These are phyloP conservation scores for Dioscorea dumetorum DNA, from an alignment of 106 monocot genomes.

Conservation along the genomic window DNA sequence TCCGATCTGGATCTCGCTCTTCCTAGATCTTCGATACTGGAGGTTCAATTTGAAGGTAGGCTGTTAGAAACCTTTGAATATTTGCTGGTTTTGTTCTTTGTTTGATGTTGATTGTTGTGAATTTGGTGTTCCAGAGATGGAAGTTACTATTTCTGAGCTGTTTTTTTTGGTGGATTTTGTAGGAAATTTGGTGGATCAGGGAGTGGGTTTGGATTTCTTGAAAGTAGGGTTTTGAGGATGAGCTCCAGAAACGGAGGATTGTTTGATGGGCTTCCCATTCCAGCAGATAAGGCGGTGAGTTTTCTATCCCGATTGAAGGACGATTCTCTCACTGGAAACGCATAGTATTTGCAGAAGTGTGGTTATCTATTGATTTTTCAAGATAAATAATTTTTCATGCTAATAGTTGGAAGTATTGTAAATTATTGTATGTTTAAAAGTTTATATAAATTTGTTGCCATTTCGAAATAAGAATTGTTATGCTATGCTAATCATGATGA, in stretches of 20 bases:
- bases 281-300: slow-evolving; percentile 79
- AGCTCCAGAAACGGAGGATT: slow-evolving; percentile 43
- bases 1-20: no score
- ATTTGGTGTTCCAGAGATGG: no score
- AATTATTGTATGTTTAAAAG: neutral
- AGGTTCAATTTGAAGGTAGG: no score
- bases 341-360: neutral
- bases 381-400: neutral
- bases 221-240: slow-evolving; percentile 20
- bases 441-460: neutral
- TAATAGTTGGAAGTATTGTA: neutral
- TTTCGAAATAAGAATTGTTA: neutral
- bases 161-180: no score
- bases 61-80: no score
- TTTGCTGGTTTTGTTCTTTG: no score
- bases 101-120: no score
- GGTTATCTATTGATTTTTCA: neutral
- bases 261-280: slow-evolving; percentile 89
- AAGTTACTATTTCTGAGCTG: no score
- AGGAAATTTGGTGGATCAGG: no score
- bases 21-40: no score
- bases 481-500: no score
- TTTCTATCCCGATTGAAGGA: neutral
- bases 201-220: no score
- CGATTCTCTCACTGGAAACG: neutral